These are phyloP conservation scores for Pochonia chlamydosporia DNA, from an alignment of 2,329 filamentous ascomycete genomes.

Conservation along the genomic window DNA sequence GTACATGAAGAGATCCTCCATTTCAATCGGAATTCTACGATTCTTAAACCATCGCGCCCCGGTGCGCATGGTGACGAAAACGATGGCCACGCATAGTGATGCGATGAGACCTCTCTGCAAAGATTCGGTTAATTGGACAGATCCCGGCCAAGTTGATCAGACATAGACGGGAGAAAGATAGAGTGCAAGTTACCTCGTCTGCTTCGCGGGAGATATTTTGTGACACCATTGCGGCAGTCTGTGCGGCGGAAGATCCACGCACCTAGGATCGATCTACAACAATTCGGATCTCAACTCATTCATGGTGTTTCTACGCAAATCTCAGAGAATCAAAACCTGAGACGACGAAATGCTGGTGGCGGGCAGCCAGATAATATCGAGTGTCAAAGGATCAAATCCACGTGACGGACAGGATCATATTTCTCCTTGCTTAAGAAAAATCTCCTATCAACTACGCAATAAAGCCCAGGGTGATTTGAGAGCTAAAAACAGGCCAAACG, in stretches of 20 bases:
- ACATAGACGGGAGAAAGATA: not conserved
- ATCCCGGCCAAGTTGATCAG: not conserved
- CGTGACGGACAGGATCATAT: not conserved
- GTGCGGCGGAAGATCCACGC: not conserved
- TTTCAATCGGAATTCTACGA: conserved; percentile 8
- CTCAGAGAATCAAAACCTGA: not conserved
- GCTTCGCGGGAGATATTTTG: conserved; percentile 9
- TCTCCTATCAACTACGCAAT: not conserved
- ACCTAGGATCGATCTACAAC: not conserved
- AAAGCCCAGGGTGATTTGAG: not conserved
- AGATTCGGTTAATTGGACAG: too few relatives aligned
- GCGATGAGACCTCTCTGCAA: conserved; percentile 7
- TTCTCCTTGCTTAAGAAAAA: not conserved
- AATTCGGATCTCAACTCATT: not conserved
- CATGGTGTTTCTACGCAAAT: not conserved
- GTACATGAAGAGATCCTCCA: conserved; percentile 15
- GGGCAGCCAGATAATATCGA: not conserved
- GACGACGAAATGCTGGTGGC: too few relatives aligned
- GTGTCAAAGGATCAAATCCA: not conserved
- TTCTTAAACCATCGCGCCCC: conserved; percentile 13
- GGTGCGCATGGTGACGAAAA: conserved; percentile 12
- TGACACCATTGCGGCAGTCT: conserved; percentile 7
- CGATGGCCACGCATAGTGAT: conserved; percentile 10
- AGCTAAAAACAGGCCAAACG: not conserved
- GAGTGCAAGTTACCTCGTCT: conserved; percentile 6